Conservation (phyloP, 2,329 filamentous ascomycete species). For the Colletotrichum musae region DNA sequence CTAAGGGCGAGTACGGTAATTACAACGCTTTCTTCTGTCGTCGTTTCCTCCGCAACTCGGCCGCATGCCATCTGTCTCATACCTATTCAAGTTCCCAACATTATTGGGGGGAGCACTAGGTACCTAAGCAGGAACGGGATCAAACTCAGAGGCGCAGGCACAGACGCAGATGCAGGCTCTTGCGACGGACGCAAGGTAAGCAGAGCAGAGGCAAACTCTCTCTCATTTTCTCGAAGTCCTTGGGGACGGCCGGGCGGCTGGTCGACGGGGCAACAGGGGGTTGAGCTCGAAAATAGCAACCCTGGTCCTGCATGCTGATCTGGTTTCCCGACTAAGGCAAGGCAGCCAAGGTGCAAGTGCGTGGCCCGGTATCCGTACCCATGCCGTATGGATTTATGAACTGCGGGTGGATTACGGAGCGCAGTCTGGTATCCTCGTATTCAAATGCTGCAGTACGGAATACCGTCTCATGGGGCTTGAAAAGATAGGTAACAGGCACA, state of each 20-base stretch:
- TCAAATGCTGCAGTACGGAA: conserved; percentile 6
- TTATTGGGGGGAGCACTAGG: background rate
- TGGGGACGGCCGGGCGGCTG: conserved; percentile 24
- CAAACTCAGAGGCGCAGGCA: background rate
- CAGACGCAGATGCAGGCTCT: background rate
- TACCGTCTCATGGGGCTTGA: background rate
- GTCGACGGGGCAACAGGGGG: conserved; percentile 38
- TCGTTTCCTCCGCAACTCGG: conserved; percentile 14
- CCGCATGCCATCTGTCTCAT: background rate
- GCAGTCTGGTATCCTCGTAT: conserved; percentile 5
- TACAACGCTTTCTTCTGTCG: conserved; percentile 9
- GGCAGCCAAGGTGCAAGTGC: conserved; percentile 11
- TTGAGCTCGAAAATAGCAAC: conserved; percentile 38
- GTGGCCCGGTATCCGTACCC: conserved; percentile 17
- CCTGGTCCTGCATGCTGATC: conserved; percentile 40
- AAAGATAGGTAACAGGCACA: background rate
- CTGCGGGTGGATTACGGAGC: conserved; percentile 15
- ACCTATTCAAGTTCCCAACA: background rate
- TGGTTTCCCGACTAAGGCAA: conserved; percentile 28
- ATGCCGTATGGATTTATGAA: background rate
- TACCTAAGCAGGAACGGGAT: background rate
- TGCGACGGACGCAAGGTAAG: background rate
- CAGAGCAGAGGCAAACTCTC: conserved; percentile 33
- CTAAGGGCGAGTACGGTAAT: conserved; percentile 3
- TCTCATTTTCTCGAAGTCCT: conserved; percentile 17